phyloP scores from a whole-genome alignment of 352 stramenopile species.

The Poterioochromonas sp. region DNA sequence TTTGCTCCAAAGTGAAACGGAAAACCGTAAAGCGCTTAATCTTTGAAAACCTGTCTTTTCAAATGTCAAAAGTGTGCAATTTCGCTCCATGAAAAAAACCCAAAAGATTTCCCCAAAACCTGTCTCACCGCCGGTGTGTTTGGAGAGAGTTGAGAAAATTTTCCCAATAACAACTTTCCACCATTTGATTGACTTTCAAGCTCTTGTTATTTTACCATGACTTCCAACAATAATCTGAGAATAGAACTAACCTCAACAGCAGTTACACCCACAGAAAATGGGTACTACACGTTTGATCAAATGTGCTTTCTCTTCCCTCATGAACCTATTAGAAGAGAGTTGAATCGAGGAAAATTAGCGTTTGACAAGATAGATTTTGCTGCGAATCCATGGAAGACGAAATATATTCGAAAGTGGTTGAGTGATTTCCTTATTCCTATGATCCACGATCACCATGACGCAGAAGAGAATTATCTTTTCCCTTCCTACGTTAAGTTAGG shows the following conservation, averaged over 20 bases:
- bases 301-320: slow-evolving; percentile 12
- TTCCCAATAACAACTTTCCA: too few species aligned
- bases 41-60: too few species aligned
- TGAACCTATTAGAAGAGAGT: not conserved
- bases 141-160: too few species aligned
- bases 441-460: not conserved
- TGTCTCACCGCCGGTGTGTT: too few species aligned
- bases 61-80: too few species aligned
- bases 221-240: not conserved
- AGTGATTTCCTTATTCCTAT: slow-evolving; percentile 1
- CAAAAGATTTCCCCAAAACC: too few species aligned
- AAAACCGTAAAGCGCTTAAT: too few species aligned
- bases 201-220: not conserved
- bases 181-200: too few species aligned
- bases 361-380: not conserved
- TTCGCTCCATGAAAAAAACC: too few species aligned
- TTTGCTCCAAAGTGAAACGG: too few species aligned
- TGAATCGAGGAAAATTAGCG: not conserved
- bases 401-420: not conserved
- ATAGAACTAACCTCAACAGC: slow-evolving; percentile 2
- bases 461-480: not conserved
- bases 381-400: not conserved
- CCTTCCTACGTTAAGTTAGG: slow-evolving; percentile 3
- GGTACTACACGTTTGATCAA: not conserved
- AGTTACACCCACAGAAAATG: not conserved